Base-by-base conservation (phyloP, 768 basidiomycete genomes). In the Boletus vermiculosoides region DNA sequence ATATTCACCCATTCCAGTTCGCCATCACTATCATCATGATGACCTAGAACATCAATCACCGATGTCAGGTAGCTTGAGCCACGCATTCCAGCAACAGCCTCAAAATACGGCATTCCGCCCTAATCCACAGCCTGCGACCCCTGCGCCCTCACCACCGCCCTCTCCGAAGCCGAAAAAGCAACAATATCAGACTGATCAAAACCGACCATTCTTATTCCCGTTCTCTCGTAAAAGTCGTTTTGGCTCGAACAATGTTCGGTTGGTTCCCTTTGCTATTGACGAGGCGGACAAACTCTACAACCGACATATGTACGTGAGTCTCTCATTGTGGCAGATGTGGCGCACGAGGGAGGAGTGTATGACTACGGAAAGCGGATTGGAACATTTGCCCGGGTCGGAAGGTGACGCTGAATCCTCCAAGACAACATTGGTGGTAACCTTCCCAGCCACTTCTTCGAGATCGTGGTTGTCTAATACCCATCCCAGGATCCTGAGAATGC, bases 121-220 rank as follows among this genome's bases (percentile, higher is more conserved):
- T 25, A 73, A 78, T 70, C 84, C 81, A 16, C 90, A 90, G 66
- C 87, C 93, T 2, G 83, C 86, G 13, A 98, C 95, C 4, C 95
- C 95, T 7, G 93, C 94, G 25, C 94, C 95, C 2, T 85, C 92
- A 0, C 94, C 94, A 0, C 91, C 92, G 0, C 78, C 83, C 8
- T 82, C 85, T 34, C 90, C 86, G 2, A 98, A 96, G 67, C 93
- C 92, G 11, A 99, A 99, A 78, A 98, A 98, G 71, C 96, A 96
- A 69, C 93, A 96, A 69, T 99, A 93, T 71, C 97, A 98, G 69
- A 99, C 97, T 0, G 97, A 99, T 72, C 97, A 95, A 69, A 85
- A 77, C 45, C 81, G 91, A 13, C 96, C 97, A 1, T 99, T 98
- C 71, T 76, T 98, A 58, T 95, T 99, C 71, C 97, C 97, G 0